Conservation (phyloP, 345 rosid genomes). For the Eucalyptus rudis region DNA sequence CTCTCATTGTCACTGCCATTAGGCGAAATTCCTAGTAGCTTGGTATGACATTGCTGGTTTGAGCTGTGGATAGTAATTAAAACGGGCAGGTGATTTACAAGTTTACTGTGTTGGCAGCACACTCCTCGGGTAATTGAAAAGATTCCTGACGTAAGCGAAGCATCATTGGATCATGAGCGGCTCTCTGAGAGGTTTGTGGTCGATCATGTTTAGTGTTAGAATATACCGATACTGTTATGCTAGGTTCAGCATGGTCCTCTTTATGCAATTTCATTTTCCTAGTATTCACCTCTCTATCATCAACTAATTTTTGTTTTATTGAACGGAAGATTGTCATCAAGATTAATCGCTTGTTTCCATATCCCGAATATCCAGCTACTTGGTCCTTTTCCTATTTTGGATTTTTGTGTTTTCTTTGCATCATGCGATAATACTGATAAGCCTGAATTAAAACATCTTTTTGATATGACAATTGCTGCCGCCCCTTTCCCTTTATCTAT, state of each 20-base stretch:
- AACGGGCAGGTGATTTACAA: neutral
- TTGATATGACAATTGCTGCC: neutral
- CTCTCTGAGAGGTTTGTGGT: slow-evolving; percentile 68
- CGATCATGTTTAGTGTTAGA: neutral
- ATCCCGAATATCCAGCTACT: neutral
- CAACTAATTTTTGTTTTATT: neutral
- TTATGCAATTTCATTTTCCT: neutral
- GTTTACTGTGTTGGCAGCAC: slow-evolving; percentile 48
- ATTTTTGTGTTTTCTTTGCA: neutral
- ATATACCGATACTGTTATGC: neutral
- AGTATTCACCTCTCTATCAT: neutral
- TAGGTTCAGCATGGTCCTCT: neutral
- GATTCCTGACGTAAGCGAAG: slow-evolving; percentile 80
- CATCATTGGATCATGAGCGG: slow-evolving; percentile 78
- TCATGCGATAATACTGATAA: neutral
- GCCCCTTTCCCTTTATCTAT: neutral
- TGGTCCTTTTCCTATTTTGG: neutral
- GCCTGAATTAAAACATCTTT: neutral
- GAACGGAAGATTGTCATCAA: neutral
- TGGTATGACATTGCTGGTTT: neutral
- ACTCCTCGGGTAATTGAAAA: slow-evolving; percentile 74
- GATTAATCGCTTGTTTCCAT: neutral
- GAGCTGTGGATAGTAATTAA: neutral
- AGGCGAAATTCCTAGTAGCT: neutral
- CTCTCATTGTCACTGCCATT: neutral